phyloP scores from a whole-genome alignment of 495 filamentous ascomycete genomes.

The Astrothelium macrocarpum region DNA sequence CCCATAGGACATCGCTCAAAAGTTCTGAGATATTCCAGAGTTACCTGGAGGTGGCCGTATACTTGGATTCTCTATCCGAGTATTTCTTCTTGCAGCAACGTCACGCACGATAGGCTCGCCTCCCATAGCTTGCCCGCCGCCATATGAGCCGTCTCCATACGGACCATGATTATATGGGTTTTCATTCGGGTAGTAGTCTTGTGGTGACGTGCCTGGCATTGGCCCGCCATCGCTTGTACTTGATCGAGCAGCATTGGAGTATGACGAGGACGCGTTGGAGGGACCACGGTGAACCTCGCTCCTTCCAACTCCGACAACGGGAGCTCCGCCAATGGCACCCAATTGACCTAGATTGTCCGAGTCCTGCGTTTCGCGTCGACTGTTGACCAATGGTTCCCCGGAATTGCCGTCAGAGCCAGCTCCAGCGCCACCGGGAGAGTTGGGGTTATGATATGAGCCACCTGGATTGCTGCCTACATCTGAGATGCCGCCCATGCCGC shows the following conservation, averaged over 20 bases:
- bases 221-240: slow-evolving; percentile 24
- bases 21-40: slow-evolving; percentile 97
- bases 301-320: slow-evolving; percentile 53
- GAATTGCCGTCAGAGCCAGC: slow-evolving; percentile 59
- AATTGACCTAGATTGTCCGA: slow-evolving; percentile 53
- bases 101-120: slow-evolving; percentile 82
- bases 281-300: slow-evolving; percentile 75
- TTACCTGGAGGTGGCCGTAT: slow-evolving; percentile 83
- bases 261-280: slow-evolving; percentile 93
- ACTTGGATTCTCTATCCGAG: slow-evolving; percentile 79
- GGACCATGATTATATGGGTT: slow-evolving; percentile 45
- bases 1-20: slow-evolving; percentile 40
- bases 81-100: slow-evolving; percentile 81
- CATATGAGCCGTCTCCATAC: slow-evolving; percentile 48
- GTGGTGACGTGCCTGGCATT: slow-evolving; percentile 12
- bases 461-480: slow-evolving; percentile 50
- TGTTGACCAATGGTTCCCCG: slow-evolving; percentile 55
- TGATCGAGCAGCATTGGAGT: slow-evolving; percentile 72
- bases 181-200: slow-evolving; percentile 48
- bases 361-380: slow-evolving; percentile 47
- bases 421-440: slow-evolving; percentile 56
- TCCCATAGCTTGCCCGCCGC: slow-evolving; percentile 36
- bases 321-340: slow-evolving; percentile 63
- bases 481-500: slow-evolving; percentile 61
- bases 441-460: slow-evolving; percentile 44